These are phyloP conservation scores for Amanita thiersii DNA, from an alignment of 768 basidiomycete species.

Conservation along the genomic window DNA sequence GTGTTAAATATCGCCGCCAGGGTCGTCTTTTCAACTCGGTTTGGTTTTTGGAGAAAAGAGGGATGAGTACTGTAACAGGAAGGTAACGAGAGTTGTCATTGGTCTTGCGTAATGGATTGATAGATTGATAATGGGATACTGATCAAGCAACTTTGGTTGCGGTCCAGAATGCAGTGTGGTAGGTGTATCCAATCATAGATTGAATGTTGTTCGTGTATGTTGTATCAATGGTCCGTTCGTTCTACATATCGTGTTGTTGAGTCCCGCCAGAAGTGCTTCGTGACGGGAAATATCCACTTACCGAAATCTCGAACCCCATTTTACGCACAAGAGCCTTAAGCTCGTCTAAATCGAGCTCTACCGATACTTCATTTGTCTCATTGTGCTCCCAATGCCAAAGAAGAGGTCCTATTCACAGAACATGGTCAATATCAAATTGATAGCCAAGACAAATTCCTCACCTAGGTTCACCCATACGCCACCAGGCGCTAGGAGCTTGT, in stretches of 20 bases:
- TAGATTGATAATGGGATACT: too few relatives aligned
- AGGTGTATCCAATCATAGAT: slow-evolving; percentile 80
- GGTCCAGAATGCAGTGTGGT: slow-evolving; percentile 81
- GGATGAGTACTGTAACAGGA: too few relatives aligned
- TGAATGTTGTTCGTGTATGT: slow-evolving; percentile 81
- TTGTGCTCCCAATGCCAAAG: slow-evolving; percentile 99
- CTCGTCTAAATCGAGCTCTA: slow-evolving; percentile 89
- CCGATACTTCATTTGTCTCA: slow-evolving; percentile 64
- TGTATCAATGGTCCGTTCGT: slow-evolving; percentile 72
- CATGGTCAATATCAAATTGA: not conserved
- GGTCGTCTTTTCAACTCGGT: too few relatives aligned
- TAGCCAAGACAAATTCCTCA: slow-evolving; percentile 18
- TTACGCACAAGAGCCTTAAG: slow-evolving; percentile 63
- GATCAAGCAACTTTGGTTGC: slow-evolving; percentile 36
- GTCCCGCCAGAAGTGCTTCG: slow-evolving; percentile 2
- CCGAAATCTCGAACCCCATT: slow-evolving; percentile 79
- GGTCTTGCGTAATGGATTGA: too few relatives aligned
- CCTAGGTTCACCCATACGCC: slow-evolving; percentile 92
- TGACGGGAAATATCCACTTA: slow-evolving; percentile 28
- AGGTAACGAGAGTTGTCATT: too few relatives aligned
- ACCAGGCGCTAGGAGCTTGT: slow-evolving; percentile 72
- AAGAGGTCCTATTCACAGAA: slow-evolving; percentile 58
- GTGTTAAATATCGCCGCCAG: too few relatives aligned
- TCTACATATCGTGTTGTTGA: slow-evolving; percentile 33
- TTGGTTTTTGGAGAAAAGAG: too few relatives aligned